Base-by-base conservation (phyloP, 176 grass and related monocot genomes). In the Zoysia japonica region DNA sequence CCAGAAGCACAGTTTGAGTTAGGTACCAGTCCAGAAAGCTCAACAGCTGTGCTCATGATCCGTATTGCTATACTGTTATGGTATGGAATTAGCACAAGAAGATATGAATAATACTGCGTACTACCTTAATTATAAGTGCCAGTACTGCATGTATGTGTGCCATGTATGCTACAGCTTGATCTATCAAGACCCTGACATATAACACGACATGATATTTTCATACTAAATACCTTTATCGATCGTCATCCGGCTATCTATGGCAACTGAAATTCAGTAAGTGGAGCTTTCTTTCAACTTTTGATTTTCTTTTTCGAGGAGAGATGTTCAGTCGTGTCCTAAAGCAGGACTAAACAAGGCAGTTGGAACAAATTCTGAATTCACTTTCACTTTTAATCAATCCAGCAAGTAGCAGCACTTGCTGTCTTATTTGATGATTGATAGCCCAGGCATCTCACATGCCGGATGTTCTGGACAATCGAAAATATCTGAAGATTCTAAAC, bases 301-400 rank as follows among this genome's bases (percentile, higher is more conserved):
- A 36, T 61, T 79, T 43, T 59, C 41, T n/a, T 59, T 65, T n/a
- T 53, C 65, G 52, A 13, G 2, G 6, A 41, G 35, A 9, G 3
- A 4, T 72, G 35, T 6, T 42, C 3, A 49, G 7, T 47, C 51
- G 19, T 82, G 37, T 38, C 61, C 38, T 20, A 66, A 65, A 56
- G 69, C 49, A 82, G 19, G 57, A 38, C 11, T 70, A 51, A 13
- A 36, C 53, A 51, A 13, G 65, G 75, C 19, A 19, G 56, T 45
- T 75, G 14, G 78, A 76, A 76, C 67, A 81, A 70, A 69, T 80
- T 81, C 71, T 42, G 39, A 10, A 1, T 15, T 8, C 17, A 70
- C 13, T 61, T 68, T 39, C 53, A 52, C 38, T 12, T 16, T 19
- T 45, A 6, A 45, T 53, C 8, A 1, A 54, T 53, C 13, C 39